Conservation (phyloP, 306 rosid genomes). For the Psophocarpus tetragonolobus region DNA sequence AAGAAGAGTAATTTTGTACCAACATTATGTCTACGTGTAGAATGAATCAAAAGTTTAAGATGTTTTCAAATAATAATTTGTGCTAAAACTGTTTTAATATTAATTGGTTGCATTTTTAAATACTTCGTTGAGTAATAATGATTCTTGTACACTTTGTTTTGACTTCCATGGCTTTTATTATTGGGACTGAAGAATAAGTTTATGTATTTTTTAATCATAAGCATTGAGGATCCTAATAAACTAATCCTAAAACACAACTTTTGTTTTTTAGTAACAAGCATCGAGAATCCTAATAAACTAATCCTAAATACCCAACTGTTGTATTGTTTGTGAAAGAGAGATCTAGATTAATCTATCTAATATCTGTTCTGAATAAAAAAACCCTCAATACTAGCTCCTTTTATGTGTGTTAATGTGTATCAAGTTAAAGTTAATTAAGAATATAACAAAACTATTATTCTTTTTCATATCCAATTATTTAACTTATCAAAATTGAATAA, state of each 20-base stretch:
- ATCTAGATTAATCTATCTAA: not conserved
- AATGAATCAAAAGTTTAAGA: not conserved
- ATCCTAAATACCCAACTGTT: not conserved
- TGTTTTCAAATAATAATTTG: not conserved
- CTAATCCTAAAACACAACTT: not conserved
- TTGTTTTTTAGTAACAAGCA: constrained; percentile 6
- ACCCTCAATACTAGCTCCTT: not conserved
- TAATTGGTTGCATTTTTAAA: not conserved
- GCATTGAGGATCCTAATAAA: constrained; percentile 15
- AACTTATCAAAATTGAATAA: too few relatives aligned
- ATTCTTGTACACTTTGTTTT: not conserved
- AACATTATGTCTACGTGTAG: not conserved
- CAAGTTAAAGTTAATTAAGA: not conserved
- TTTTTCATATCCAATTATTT: too few relatives aligned
- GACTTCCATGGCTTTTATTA: not conserved
- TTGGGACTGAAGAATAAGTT: not conserved
- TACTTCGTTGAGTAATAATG: not conserved
- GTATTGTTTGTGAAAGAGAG: not conserved
- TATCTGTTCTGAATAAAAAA: not conserved
- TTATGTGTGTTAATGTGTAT: not conserved
- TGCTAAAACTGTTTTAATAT: not conserved
- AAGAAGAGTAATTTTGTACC: too few relatives aligned
- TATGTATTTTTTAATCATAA: not conserved
- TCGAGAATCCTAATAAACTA: constrained; percentile 7
- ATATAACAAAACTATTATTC: not conserved